phyloP scores from a whole-genome alignment of 768 basidiomycete species.

The Hydnum rufescens region DNA sequence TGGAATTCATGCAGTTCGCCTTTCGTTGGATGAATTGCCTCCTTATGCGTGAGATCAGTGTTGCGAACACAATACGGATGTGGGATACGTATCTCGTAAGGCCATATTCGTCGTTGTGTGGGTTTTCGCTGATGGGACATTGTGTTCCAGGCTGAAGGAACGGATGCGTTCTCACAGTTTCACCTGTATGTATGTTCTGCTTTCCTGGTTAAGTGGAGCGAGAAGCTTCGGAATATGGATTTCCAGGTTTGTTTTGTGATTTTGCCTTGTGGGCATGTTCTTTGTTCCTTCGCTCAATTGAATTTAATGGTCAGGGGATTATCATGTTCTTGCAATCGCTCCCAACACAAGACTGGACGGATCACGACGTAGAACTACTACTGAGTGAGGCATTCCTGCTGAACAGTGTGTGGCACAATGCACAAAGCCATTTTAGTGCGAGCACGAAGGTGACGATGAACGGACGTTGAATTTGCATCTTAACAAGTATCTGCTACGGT shows the following conservation, averaged over 20 bases:
- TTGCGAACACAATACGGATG: constrained; percentile 93
- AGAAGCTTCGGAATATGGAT: constrained; percentile 86
- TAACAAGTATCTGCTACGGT: too few species aligned
- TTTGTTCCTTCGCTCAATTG: background rate
- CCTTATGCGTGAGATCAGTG: constrained; percentile 93
- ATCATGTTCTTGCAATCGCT: constrained; percentile 96
- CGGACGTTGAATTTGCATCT: too few species aligned
- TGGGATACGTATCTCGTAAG: constrained; percentile 98
- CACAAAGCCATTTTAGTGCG: constrained; percentile 53
- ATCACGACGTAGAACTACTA: constrained; percentile 88
- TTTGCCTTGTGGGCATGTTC: background rate
- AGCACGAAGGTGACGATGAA: too few species aligned
- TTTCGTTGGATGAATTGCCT: constrained; percentile 99
- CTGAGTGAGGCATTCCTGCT: constrained; percentile 91
- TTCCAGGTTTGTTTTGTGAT: constrained; percentile 53
- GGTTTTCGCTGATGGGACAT: background rate
- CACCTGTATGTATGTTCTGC: constrained; percentile 97
- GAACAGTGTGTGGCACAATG: constrained; percentile 83
- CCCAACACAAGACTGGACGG: constrained; percentile 84
- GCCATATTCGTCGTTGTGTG: constrained; percentile 2
- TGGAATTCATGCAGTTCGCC: constrained; percentile 99
- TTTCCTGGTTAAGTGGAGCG: constrained; percentile 89
- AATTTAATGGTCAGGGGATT: constrained; percentile 55
- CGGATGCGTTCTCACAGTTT: constrained; percentile 97
- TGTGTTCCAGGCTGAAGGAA: constrained; percentile 63